Evolutionary conservation across 2,329 filamentous ascomycete genomes (phyloP), one percentile per base, ranked within the genome.

Genomic region (Alternaria sp.): DNA sequence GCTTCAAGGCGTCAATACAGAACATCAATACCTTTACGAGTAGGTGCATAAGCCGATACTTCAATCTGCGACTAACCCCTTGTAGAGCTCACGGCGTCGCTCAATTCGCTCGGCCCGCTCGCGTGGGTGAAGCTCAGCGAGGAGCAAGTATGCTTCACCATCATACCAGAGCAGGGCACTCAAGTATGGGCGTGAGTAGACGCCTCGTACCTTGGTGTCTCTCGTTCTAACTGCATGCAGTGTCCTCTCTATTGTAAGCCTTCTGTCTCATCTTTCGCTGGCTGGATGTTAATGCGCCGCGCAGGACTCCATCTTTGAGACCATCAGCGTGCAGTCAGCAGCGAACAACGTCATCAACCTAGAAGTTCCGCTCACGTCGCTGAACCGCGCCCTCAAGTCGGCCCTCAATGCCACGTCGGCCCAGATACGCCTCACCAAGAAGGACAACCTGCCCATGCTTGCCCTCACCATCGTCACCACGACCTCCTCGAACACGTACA

Each of bases 321-420:
- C 93, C 75, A 97, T 96, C 83, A 88, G 89, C 57, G 90, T 98
- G 70, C 91, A 97, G 79, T 97, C 94, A 54, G 92, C 92, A 54
- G 91, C 93, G 51, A 84, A 89, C 79, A 97, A 97, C 81, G 92
- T 93, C 57, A 97, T 99, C 82, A 97, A 99, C 81, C 90, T 99
- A 67, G 96, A 99, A 82, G 88, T 99, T 1, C 93, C 96, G 25
- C 89, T 98, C n/a, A 87, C 88, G 13, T 90, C 92, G 2, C 88
- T 99, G 21, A 92, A 96, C 74, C 91, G 94, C 63, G 96, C 96
- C n/a, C 89, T 99, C 62, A 93, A 91, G 74, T 97, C 94, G 36
- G 95, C 95, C 47, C 84, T 91, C 57, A 90, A 92, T 76, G 93
- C 92, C 72, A 89, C 90, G 17, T 91, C 92, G 17, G 93, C 94